phyloP scores from a whole-genome alignment of 2,329 filamentous ascomycete genomes.

The Fusarium dlaminii region DNA sequence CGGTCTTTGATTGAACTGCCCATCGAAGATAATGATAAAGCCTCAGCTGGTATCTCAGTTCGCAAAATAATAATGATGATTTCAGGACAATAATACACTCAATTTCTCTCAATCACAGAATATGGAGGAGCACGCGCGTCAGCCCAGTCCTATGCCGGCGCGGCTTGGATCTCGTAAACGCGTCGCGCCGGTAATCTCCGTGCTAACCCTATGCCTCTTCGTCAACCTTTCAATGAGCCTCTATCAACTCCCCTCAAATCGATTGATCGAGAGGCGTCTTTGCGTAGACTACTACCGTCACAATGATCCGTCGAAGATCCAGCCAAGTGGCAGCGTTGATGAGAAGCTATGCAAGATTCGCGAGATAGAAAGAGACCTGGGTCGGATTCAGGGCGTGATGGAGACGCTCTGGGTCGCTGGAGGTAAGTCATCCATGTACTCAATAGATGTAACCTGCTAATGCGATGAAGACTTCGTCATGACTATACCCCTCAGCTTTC shows the following conservation, averaged over 20 bases:
- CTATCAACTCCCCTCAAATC: slow-evolving; percentile 58
- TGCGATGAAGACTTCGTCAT: slow-evolving; percentile 54
- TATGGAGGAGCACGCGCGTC: not conserved
- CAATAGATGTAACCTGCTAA: not conserved
- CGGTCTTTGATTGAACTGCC: too few species aligned
- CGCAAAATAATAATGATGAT: not conserved
- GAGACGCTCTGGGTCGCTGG: slow-evolving; percentile 61
- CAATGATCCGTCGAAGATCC: slow-evolving; percentile 47
- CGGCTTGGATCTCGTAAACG: not conserved
- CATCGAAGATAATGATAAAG: not conserved
- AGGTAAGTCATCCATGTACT: slow-evolving; percentile 42
- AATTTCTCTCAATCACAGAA: accelerated
- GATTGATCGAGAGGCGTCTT: slow-evolving; percentile 57
- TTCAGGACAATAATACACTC: not conserved
- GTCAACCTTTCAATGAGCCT: slow-evolving; percentile 59
- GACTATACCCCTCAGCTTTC: slow-evolving; percentile 59
- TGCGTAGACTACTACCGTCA: slow-evolving; percentile 60
- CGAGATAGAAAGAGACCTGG: slow-evolving; percentile 59
- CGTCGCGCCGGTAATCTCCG: slow-evolving; percentile 15
- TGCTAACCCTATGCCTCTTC: slow-evolving; percentile 55
- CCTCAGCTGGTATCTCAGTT: not conserved
- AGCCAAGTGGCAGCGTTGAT: slow-evolving; percentile 52
- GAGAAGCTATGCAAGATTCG: slow-evolving; percentile 65
- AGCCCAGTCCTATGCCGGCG: too few species aligned
- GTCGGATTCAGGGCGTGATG: slow-evolving; percentile 61